Evolutionary conservation across 371 early-diverging fungal species (phyloP).

Genomic region (Mucor piriformis): DNA sequence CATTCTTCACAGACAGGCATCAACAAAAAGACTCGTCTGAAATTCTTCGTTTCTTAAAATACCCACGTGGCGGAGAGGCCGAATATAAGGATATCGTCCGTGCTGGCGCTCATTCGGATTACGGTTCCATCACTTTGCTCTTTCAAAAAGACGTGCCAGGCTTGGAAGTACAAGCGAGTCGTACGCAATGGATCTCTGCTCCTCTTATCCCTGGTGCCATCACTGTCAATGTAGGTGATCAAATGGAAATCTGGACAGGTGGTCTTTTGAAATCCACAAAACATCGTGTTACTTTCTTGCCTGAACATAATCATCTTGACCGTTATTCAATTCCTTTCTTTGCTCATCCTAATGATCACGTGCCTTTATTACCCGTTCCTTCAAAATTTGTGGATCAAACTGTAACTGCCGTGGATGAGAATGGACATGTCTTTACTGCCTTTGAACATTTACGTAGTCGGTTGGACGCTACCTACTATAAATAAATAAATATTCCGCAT

Average conservation of each 20-base stretch:
- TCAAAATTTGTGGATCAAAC: conserved; percentile 28
- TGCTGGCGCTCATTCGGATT: conserved; percentile 71
- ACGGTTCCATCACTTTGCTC: conserved; percentile 73
- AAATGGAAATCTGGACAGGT: conserved; percentile 68
- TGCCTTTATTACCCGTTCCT: conserved; percentile 51
- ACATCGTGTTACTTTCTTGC: conserved; percentile 72
- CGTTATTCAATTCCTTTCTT: conserved; percentile 79
- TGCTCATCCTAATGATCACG: conserved; percentile 55
- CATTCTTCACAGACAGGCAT: conserved; percentile 59
- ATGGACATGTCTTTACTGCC: conserved; percentile 31
- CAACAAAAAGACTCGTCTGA: conserved; percentile 45
- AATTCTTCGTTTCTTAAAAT: conserved; percentile 63
- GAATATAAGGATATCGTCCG: conserved; percentile 47
- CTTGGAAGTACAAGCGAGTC: conserved; percentile 61
- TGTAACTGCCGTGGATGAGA: background rate
- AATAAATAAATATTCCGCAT: conserved; percentile 3
- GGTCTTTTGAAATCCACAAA: conserved; percentile 70
- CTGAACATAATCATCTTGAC: conserved; percentile 57
- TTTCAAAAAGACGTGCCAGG: conserved; percentile 76
- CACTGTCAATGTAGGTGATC: conserved; percentile 75
- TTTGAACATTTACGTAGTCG: conserved; percentile 43
- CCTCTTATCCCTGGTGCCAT: conserved; percentile 63
- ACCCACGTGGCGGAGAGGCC: conserved; percentile 54
- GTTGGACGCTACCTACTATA: conserved; percentile 48
- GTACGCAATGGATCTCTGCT: conserved; percentile 65